These are phyloP conservation scores for Zizania latifolia DNA, from an alignment of 176 grass and related monocot species.

Conservation along the genomic window DNA sequence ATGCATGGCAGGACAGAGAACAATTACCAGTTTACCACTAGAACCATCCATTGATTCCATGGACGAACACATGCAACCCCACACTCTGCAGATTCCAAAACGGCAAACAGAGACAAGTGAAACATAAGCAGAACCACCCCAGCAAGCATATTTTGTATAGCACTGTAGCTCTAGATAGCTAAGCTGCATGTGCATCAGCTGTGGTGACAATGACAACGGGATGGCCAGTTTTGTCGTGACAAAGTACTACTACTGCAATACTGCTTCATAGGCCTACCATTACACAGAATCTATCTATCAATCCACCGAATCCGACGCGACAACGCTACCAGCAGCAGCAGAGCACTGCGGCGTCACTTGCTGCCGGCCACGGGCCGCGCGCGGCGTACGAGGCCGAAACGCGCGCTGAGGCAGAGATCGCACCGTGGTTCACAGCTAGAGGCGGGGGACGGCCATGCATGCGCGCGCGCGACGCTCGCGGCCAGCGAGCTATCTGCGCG, in stretches of 20 bases:
- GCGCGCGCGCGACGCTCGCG: no score
- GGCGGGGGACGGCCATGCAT: background rate
- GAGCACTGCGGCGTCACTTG: background rate
- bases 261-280: background rate
- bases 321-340: background rate
- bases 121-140: background rate
- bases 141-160: no score
- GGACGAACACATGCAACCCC: background rate
- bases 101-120: background rate
- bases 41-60: background rate
- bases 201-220: background rate
- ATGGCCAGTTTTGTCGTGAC: background rate
- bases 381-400: no score
- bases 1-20: no score
- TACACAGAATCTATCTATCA: background rate
- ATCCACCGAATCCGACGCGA: background rate
- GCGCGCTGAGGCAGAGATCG: no score
- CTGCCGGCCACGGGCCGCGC: background rate
- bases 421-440: no score
- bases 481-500: no score
- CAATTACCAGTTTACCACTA: no score
- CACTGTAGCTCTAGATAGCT: no score
- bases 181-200: background rate
- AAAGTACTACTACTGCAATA: background rate
- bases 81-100: background rate